Evolutionary conservation across 2,329 filamentous ascomycete genomes (phyloP), one percentile per base, ranked within the genome.

Genomic region (Epichloe glyceriae): DNA sequence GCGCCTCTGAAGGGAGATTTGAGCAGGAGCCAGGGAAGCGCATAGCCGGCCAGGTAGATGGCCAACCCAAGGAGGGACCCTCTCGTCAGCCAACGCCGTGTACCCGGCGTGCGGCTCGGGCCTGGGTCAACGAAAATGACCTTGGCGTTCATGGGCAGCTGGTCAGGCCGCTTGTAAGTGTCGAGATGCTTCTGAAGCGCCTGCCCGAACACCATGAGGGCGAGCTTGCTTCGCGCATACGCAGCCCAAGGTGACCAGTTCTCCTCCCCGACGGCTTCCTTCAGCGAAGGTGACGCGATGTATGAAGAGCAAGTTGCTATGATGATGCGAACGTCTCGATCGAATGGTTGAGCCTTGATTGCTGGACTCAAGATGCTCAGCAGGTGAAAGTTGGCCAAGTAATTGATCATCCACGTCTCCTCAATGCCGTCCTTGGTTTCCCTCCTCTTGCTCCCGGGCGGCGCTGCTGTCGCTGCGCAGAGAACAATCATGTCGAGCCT

Each of bases 161-260:
- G 79, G 64, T 98, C 93, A 0, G 90, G 88, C 22, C 93, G 78
- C 61, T 86, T 79, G 67, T 94, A 95, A 2, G 83, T 72, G 57
- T 89, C 83, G 45, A 98, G 74, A 64, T 96, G 91, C 64, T 95
- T 93, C 69, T 97, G 91, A 65, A 91, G 95, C 8, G 91, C 86
- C 46, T 85, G 79, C 0, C 87, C 90, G 63, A 98, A 97, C 15
- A 86, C 81, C 75, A 91, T 94, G 44, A 96, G 73, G 0, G 93
- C 88, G 30, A 97, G 72, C 74, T 84, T 77, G 71, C 76, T 80
- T 68, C 78, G 71, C 61, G 85, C 73, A 60, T 83, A 87, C 17
- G 80, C 78, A 41, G 68, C 74, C 4, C 67, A 65, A 0, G 80
- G 73, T 0, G 78, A 73, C 75, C 80, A 82, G 46, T 68, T 68